Conservation (phyloP, 2,329 filamentous ascomycete species). For the Monilinia fructigena region DNA sequence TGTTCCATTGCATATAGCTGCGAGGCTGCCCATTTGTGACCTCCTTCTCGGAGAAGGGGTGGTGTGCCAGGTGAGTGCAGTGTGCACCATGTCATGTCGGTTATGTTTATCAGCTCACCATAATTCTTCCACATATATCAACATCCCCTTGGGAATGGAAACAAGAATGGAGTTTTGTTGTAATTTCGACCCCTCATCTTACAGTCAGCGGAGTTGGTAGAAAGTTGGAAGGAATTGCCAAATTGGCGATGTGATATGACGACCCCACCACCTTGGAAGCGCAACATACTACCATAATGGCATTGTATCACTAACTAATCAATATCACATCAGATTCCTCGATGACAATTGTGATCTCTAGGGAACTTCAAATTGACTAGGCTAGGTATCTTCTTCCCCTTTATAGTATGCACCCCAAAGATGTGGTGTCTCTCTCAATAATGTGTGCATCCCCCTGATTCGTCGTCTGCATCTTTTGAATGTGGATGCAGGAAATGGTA, state of each 20-base stretch:
- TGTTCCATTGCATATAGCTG: conserved; percentile 1
- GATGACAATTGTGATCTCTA: neutral
- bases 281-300: neutral
- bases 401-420: neutral
- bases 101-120: conserved; percentile 1
- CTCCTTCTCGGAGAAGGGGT: conserved; percentile 5
- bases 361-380: neutral
- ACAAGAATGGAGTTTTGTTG: neutral
- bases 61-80: neutral
- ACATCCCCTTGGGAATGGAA: neutral
- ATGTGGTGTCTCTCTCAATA: neutral
- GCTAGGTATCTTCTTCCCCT: neutral
- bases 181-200: conserved; percentile 5
- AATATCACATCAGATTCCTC: conserved; percentile 10
- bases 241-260: neutral
- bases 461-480: neutral
- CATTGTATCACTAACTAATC: neutral
- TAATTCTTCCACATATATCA: neutral
- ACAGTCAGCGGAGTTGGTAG: conserved; percentile 7
- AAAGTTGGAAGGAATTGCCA: neutral
- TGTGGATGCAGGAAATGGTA: neutral
- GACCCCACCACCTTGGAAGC: conserved; percentile 12
- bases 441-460: conserved; percentile 7
- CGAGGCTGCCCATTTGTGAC: conserved; percentile 16
- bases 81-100: neutral